phyloP scores from a whole-genome alignment of 441 rosid species.

The Eruca vesicaria region DNA sequence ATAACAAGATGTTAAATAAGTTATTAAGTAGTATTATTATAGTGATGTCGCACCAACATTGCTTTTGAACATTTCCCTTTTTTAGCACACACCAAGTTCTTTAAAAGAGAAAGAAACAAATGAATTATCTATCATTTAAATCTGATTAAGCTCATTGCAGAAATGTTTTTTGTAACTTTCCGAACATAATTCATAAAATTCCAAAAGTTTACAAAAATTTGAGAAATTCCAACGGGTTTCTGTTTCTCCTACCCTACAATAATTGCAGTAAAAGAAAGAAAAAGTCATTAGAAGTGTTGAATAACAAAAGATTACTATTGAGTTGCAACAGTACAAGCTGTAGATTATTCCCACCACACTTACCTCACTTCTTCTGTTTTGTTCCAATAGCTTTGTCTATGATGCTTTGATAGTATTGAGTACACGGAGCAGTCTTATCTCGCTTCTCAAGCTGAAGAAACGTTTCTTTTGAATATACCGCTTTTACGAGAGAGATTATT shows the following conservation, averaged over 20 bases:
- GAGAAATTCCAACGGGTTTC: neutral
- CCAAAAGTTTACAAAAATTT: neutral
- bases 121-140: neutral
- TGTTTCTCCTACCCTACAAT: neutral
- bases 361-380: slow-evolving; percentile 11
- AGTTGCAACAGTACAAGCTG: neutral
- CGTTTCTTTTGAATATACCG: slow-evolving; percentile 67
- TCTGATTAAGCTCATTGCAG: slow-evolving; percentile 4
- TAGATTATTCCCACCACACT: neutral
- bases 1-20: neutral
- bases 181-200: slow-evolving; percentile 1
- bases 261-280: neutral
- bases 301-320: neutral
- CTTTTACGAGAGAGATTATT: slow-evolving; percentile 70
- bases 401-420: slow-evolving; percentile 65
- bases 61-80: neutral
- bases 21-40: neutral
- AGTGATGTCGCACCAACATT: slow-evolving; percentile 8
- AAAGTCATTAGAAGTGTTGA: neutral
- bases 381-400: slow-evolving; percentile 49
- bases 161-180: neutral
- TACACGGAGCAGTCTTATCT: slow-evolving; percentile 49
- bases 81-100: neutral
- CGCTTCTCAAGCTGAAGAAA: slow-evolving; percentile 80
- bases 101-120: neutral